Evolutionary conservation across 192 early-diverging fungal genomes (phyloP), one percentile per base, ranked within the genome.

Genomic region (Phycomyces nitens): DNA sequence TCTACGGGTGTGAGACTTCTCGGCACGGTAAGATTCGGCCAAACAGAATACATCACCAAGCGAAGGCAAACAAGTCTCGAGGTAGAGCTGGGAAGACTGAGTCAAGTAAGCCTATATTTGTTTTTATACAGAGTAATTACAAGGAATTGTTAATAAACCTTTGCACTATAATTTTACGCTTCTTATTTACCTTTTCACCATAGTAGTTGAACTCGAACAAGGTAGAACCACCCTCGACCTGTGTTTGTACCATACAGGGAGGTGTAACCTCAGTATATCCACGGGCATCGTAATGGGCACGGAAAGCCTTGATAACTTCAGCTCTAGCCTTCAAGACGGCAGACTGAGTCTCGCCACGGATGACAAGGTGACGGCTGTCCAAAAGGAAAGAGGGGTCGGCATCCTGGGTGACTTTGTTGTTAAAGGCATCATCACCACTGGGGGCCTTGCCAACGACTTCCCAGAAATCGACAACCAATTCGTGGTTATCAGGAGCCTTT

Each of bases 191-290:
- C 73, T 88, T 76, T 72, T 97, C 92, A 39, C 93, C 96, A 66
- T 99, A 99, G 80, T 99, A 99, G 71, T 97, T 78, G 73, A 99
- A 89, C 49, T 82, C 79, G 58, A 99, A 99, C 57, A 99, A 82
- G 8, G 96, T 98, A 41, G 86, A 87, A 8, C 97, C 97, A 58
- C 97, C 97, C 80, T 99, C 97, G 12, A 97, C 96, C 76, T 97
- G 95, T 42, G 96, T 99, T 82, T 99, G 96, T 22, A 99, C 97
- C 94, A 99, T 92, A 71, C 91, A 85, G 18, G 97, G 97, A n/a
- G 97, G 96, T 12, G 90, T 97, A 15, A 99, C 93, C 77, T 99
- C 97, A 57, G 77, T 73, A 65, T 91, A 91, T 14, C 84, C 82
- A 34, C 77, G 80, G 38, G 72, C 69, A 43, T 96, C 92, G 77